Conservation (phyloP, 805 yeast genomes). For the Tanozyma kutaoensis region DNA sequence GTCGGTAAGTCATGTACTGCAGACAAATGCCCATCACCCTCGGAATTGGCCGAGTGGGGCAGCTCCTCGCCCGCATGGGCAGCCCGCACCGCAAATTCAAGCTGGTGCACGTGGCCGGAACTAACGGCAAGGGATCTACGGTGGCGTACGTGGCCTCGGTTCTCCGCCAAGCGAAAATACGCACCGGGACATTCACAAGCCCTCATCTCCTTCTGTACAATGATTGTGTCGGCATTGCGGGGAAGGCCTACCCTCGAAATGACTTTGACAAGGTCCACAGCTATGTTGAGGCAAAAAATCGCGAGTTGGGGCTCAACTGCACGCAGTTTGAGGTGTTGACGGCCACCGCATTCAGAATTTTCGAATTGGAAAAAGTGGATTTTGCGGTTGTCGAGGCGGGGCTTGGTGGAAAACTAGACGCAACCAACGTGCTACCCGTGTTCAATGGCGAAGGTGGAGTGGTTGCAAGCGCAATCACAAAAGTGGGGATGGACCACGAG, state of each 20-base stretch:
- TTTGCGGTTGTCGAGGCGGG: conserved; percentile 91
- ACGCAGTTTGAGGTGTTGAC: conserved; percentile 85
- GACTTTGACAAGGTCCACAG: conserved; percentile 33
- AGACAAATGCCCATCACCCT: conserved; percentile 29
- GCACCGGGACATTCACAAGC: conserved; percentile 74
- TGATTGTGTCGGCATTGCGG: conserved; percentile 65
- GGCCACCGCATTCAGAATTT: conserved; percentile 72
- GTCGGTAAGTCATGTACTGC: no score
- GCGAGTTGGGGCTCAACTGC: conserved; percentile 37
- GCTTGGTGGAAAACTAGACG: conserved; percentile 79
- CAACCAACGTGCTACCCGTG: conserved; percentile 60
- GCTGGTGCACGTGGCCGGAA: conserved; percentile 88
- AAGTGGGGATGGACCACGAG: conserved; percentile 82
- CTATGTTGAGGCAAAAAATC: conserved; percentile 28
- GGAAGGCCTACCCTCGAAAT: conserved; percentile 33
- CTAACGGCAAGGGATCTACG: conserved; percentile 94
- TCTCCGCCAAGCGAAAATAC: conserved; percentile 31
- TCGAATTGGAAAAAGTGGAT: conserved; percentile 43
- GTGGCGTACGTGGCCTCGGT: conserved; percentile 69
- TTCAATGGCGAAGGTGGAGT: conserved; percentile 19
- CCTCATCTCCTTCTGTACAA: conserved; percentile 69
- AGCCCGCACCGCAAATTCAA: conserved; percentile 54
- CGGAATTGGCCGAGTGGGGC: conserved; percentile 19
- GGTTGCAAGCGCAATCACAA: conserved; percentile 62
- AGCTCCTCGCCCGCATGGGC: conserved; percentile 32